Conservation (phyloP, 2,329 filamentous ascomycete species). For the Gnomoniopsis smithogilvyi region DNA sequence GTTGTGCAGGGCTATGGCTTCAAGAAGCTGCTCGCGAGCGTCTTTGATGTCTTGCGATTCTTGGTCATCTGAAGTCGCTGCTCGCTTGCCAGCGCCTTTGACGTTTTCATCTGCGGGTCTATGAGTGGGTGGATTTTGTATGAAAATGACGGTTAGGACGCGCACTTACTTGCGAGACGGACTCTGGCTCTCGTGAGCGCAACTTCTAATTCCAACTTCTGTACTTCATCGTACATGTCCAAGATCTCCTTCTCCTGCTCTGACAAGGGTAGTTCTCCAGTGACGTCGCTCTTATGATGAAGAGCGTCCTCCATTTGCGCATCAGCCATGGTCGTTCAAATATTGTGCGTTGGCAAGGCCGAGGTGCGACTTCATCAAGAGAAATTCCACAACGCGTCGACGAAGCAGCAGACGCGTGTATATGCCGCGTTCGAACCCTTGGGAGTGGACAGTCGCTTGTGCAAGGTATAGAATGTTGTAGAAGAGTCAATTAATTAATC, state of each 20-base stretch:
- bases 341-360: neutral
- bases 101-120: conserved; percentile 6
- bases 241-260: conserved; percentile 64
- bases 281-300: conserved; percentile 23
- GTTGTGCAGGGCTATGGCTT: conserved; percentile 67
- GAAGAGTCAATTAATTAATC: neutral
- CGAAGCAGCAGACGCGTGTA: neutral
- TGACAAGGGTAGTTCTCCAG: conserved; percentile 45
- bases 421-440: neutral
- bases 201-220: conserved; percentile 69
- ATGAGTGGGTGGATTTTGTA: neutral
- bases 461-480: neutral
- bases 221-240: conserved; percentile 67
- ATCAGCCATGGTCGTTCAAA: conserved; percentile 21
- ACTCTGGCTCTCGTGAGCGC: conserved; percentile 54
- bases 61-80: neutral
- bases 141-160: neutral
- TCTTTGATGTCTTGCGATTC: conserved; percentile 45
- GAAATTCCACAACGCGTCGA: neutral
- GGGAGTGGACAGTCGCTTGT: neutral
- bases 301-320: conserved; percentile 24
- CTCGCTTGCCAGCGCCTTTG: neutral
- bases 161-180: conserved; percentile 9
- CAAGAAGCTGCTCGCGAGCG: conserved; percentile 64
- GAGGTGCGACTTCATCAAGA: neutral